Evolutionary conservation across 495 filamentous ascomycete genomes (phyloP), one percentile per base, ranked within the genome.

Genomic region (Xylaria palmicola): DNA sequence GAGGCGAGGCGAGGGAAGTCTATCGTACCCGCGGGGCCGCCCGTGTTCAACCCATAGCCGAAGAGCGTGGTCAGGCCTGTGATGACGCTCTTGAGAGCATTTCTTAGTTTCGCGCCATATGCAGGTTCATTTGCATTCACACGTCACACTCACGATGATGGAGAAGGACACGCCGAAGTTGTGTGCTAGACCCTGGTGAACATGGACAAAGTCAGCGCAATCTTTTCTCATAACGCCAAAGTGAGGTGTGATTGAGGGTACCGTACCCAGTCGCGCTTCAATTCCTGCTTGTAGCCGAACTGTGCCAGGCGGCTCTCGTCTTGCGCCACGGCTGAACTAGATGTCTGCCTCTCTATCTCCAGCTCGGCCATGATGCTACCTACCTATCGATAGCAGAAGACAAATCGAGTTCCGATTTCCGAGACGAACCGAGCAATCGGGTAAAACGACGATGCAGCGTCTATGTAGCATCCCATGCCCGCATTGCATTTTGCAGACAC

Each of bases 101-200:
- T 30, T 4, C 41, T 39, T 34, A 45, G 29, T 19, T 24, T 32
- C 2, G 2, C 22, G 20, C 45, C 22, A 29, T 34, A 13, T 19
- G 13, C 0, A n/a, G n/a, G n/a, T 32, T 48, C 22, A 24, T 39
- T 9, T 20, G 0, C 8, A 9, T 24, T 26, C 1, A 36, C 8
- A 47, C 47, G 4, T 20, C n/a, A 29, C 0, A 74, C 82, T 65
- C 59, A 85, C 83, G 66, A 87, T 87, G 65, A 87, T 87, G 8
- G 84, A 86, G 70, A 87, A 87, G 0, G 83, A 86, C 53, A 87
- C 81, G 48, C 85, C 85, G 72, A 87, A 87, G 66, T 87, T 87
- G 61, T 87, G 85, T 49, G 82, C 71, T 59, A 86, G 62, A 13
- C 79, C 81, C 59, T 61, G 13, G 20, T 17, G 0, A 7, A 12